Conservation (phyloP, 1,284 basidiomycete genomes). For the Ganoderma resinaceum region DNA sequence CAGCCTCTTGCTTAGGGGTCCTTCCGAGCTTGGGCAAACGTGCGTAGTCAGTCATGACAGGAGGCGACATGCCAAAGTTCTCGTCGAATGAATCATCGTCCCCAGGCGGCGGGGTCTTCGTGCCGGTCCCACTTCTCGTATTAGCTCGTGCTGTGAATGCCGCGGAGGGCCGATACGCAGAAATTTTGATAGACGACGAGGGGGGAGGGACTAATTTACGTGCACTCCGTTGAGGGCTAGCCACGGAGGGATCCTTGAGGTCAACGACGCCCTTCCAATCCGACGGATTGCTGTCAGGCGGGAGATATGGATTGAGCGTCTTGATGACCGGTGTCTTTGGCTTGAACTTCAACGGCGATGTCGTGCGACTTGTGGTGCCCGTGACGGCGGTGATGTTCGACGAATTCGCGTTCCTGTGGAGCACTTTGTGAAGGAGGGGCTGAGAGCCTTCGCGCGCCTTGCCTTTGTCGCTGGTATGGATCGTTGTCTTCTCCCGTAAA, state of each 20-base stretch:
- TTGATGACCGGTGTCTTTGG: constrained; percentile 63
- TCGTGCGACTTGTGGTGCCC: constrained; percentile 34
- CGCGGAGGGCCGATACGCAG: constrained; percentile 29
- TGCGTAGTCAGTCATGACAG: constrained; percentile 84
- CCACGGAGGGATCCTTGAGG: constrained; percentile 65
- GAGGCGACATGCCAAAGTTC: constrained; percentile 88
- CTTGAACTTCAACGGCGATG: constrained; percentile 54
- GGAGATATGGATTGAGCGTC: constrained; percentile 68
- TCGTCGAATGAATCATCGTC: constrained; percentile 56
- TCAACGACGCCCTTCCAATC: constrained; percentile 82
- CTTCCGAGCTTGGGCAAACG: constrained; percentile 64
- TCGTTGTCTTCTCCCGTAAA: constrained; percentile 2
- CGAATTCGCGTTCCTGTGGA: constrained; percentile 50
- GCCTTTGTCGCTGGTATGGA: constrained; percentile 42
- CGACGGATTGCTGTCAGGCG: constrained; percentile 53
- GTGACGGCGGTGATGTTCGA: constrained; percentile 29
- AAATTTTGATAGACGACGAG: constrained; percentile 37
- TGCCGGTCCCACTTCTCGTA: constrained; percentile 18
- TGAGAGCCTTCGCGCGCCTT: constrained; percentile 50
- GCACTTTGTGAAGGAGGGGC: constrained; percentile 55
- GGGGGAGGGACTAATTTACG: constrained; percentile 15
- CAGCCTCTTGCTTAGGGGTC: constrained; percentile 70
- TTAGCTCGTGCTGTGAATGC: constrained; percentile 21
- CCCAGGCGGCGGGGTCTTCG: constrained; percentile 35
- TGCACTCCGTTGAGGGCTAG: constrained; percentile 34